Evolutionary conservation across 495 filamentous ascomycete species (phyloP).

Genomic region (Evernia prunastri): DNA sequence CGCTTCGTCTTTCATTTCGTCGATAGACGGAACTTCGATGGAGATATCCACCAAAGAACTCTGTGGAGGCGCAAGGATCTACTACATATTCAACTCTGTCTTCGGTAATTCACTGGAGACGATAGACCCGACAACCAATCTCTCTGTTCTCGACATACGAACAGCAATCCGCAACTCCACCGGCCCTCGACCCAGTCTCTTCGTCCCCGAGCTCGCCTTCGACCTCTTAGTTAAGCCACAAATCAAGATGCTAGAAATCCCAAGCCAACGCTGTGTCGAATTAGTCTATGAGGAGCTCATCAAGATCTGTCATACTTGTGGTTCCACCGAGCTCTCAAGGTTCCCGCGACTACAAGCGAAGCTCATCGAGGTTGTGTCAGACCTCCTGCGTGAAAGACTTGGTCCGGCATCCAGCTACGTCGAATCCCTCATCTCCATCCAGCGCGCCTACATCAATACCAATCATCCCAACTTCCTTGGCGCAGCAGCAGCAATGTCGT

Average conservation of each 20-base stretch:
- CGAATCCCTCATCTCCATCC: conserved; percentile 92
- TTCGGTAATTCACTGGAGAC: conserved; percentile 95
- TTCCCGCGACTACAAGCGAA: conserved; percentile 94
- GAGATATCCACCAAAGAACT: conserved; percentile 99
- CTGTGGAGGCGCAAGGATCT: conserved; percentile 92
- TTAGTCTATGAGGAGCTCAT: conserved; percentile 98
- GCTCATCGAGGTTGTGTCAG: conserved; percentile 96
- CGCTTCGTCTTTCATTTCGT: conserved; percentile 94
- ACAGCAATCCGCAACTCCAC: conserved; percentile 98
- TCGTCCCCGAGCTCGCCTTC: conserved; percentile 95
- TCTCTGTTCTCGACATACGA: conserved; percentile 93
- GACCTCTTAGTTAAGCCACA: conserved; percentile 97
- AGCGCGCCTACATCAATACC: conserved; percentile 98
- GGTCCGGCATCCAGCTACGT: conserved; percentile 87
- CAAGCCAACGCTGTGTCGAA: conserved; percentile 93
- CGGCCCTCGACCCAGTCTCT: conserved; percentile 87
- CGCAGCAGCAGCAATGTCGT: conserved; percentile 95
- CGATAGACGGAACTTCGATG: conserved; percentile 95
- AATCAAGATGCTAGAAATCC: conserved; percentile 94
- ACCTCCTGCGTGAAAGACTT: conserved; percentile 85
- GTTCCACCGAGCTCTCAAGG: conserved; percentile 82
- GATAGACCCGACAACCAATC: conserved; percentile 90
- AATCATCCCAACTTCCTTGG: conserved; percentile 99
- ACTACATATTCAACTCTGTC: conserved; percentile 99
- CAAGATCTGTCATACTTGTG: conserved; percentile 98